Evolutionary conservation across 192 early-diverging fungal species (phyloP).

Genomic region (Funneliformis mosseae): DNA sequence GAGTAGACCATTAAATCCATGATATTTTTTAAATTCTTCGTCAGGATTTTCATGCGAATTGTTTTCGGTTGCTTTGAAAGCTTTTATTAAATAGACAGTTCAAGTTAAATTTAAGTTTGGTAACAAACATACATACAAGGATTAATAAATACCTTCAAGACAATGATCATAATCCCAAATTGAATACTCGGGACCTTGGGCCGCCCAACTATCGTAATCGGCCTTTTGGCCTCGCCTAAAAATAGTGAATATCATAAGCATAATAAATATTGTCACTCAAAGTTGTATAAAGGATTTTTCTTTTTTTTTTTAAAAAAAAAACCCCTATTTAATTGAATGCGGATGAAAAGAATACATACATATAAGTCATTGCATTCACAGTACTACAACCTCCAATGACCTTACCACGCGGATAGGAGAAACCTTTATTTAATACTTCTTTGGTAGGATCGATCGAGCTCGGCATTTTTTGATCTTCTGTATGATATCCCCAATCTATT

Average conservation of each 20-base stretch:
- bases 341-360: not conserved
- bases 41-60: not conserved
- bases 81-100: not conserved
- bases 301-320: too few species aligned
- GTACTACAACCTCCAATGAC: not conserved
- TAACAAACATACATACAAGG: too few species aligned
- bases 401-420: not conserved
- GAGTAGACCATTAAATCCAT: not conserved
- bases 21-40: not conserved
- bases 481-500: too few species aligned
- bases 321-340: too few species aligned
- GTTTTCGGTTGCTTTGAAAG: not conserved
- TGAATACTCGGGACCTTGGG: not conserved
- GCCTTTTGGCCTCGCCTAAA: not conserved
- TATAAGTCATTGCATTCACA: not conserved
- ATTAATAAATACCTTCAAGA: not conserved
- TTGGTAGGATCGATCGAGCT: not conserved
- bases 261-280: too few species aligned
- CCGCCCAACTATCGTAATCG: not conserved
- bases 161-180: slow-evolving; percentile 12
- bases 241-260: not conserved
- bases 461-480: too few species aligned
- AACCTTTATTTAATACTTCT: not conserved
- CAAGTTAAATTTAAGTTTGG: not conserved
- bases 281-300: too few species aligned